These are phyloP conservation scores for Saturnispora gosingensis DNA, from an alignment of 805 yeast genomes.

Conservation along the genomic window DNA sequence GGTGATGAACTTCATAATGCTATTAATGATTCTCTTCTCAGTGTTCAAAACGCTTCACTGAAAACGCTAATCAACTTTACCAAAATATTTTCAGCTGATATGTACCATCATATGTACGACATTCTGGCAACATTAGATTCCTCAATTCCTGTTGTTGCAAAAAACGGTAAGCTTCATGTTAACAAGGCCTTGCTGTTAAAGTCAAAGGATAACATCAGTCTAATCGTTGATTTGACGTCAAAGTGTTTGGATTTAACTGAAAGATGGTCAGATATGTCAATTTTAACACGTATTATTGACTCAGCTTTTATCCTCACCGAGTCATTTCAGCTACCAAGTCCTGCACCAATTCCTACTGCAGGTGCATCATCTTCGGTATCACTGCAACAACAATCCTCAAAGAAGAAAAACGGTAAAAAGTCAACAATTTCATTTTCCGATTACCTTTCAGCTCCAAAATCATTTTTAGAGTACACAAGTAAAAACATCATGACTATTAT, in stretches of 20 bases:
- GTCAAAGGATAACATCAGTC: conserved; percentile 24
- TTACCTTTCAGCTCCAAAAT: conserved; percentile 53
- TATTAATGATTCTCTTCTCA: conserved; percentile 35
- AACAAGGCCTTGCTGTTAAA: conserved; percentile 27
- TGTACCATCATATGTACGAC: conserved; percentile 38
- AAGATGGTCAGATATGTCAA: conserved; percentile 37
- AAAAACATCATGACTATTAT: conserved; percentile 27
- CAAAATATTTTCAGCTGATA: conserved; percentile 28
- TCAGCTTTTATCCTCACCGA: conserved; percentile 39
- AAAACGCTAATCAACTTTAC: conserved; percentile 32
- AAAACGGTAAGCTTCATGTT: conserved; percentile 32
- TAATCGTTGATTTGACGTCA: conserved; percentile 24
- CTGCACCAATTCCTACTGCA: conserved; percentile 5
- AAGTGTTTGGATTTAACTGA: conserved; percentile 19
- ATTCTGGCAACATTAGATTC: conserved; percentile 49
- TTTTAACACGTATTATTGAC: conserved; percentile 49
- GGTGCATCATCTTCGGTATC: conserved; percentile 20
- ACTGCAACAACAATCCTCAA: not conserved
- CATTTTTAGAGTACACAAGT: conserved; percentile 39
- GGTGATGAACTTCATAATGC: conserved; percentile 39
- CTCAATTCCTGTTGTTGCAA: conserved; percentile 43
- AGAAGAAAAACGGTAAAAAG: conserved; percentile 24
- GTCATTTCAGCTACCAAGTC: conserved; percentile 18
- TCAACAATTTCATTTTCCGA: conserved; percentile 54
- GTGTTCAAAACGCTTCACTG: conserved; percentile 39